Evolutionary conservation across 805 yeast species (phyloP), one percentile per base, ranked within the genome.

Genomic region (Scheffersomyces ergatensis): DNA sequence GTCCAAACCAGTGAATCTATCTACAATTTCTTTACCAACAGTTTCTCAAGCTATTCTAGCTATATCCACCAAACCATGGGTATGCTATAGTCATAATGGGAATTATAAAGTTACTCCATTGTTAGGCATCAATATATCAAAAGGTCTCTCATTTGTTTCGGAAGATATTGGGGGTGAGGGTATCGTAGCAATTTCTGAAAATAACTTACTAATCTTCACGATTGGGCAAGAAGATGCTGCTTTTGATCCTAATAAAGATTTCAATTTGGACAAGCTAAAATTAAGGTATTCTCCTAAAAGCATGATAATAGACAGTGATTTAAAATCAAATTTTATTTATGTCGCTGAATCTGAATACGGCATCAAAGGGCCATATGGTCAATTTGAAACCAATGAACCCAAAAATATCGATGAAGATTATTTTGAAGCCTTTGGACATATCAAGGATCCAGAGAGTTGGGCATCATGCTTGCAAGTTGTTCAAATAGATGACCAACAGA

Each of bases 131-230:
- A 59, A 58, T 12, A 64, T 81, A 23, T 59, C 60, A 8, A 58
- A 60, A 26, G 84, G 82, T 0, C 62, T 78, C 8, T 63, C 80
- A 0, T 81, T 88, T 52, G 64, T 65, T 16, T 80, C 87, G 33
- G 86, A 78, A 43, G 93, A 85, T 44, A 63, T 70, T 20, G 74
- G 74, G 8, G 68, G 67, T n/a, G 70, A 65, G 38, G 92, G 92
- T 2, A 63, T 83, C 3, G 80, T 88, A 20, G 89, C 86, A 0
- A 67, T 85, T 14, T 65, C 67, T 29, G 77, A 74, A 2, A 69
- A 67, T 33, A 70, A 64, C 16, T 62, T 88, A 43, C 60, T 72
- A 2, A 84, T 86, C 23, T 72, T 82, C 51, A 72, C 80, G 0
- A 54, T 79, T 26, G 83, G 80, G 5, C 63, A 65, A 18, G 70